Conservation (phyloP, 257 asterid species). For the Penstemon davidsonii region DNA sequence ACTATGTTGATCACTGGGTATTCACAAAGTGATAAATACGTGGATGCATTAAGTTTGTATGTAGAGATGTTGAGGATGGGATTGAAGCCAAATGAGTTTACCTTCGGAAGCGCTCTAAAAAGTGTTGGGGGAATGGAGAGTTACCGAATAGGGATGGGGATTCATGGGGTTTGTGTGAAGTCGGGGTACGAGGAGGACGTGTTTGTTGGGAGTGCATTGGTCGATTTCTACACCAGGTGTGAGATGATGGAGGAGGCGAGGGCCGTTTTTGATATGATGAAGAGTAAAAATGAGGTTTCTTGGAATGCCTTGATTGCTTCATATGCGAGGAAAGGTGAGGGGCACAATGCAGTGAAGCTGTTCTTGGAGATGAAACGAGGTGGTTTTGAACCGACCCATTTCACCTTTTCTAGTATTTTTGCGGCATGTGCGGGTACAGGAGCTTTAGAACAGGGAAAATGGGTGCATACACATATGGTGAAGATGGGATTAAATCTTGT, state of each 20-base stretch:
- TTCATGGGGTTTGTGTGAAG: slow-evolving; percentile 64
- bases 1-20: slow-evolving; percentile 72
- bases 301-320: slow-evolving; percentile 87
- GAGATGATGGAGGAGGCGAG: slow-evolving; percentile 54
- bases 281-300: slow-evolving; percentile 63
- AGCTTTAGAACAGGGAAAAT: slow-evolving; percentile 79
- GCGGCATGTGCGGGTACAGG: slow-evolving; percentile 70
- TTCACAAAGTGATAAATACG: slow-evolving; percentile 49
- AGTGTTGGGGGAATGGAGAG: slow-evolving; percentile 57
- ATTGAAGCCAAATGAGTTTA: slow-evolving; percentile 63
- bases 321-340: slow-evolving; percentile 67
- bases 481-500: slow-evolving; percentile 56
- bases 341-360: slow-evolving; percentile 48
- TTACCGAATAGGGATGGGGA: slow-evolving; percentile 46
- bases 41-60: slow-evolving; percentile 48
- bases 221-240: slow-evolving; percentile 71
- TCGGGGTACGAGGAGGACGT: slow-evolving; percentile 55
- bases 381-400: slow-evolving; percentile 65
- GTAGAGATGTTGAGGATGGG: slow-evolving; percentile 54
- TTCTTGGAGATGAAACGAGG: slow-evolving; percentile 66
- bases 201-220: slow-evolving; percentile 77
- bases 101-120: slow-evolving; percentile 72
- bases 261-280: slow-evolving; percentile 46
- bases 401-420: slow-evolving; percentile 70
- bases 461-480: slow-evolving; percentile 72